A percentile compares a stretch with the other conserved stretches of the same genome.
Conservation (phyloP, 2,329 filamentous ascomycete genomes). For the Diaporthe citri region DNA sequence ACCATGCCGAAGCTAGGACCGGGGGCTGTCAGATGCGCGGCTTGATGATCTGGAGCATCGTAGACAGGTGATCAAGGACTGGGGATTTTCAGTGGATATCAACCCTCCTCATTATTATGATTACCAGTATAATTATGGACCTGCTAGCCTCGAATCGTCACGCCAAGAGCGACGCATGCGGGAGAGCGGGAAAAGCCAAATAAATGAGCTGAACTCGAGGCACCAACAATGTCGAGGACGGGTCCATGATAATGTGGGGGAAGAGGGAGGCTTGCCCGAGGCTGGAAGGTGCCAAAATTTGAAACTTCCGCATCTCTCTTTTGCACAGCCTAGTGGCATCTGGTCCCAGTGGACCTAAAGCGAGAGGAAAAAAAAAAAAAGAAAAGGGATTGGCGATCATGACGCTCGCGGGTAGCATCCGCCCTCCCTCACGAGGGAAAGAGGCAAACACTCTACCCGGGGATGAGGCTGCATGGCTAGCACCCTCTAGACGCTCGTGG, state of each 20-base stretch:
- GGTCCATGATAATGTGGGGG: conserved; percentile 4
- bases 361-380: not conserved
- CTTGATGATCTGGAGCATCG: conserved; percentile 1
- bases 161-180: conserved; percentile 6
- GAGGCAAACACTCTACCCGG: not conserved
- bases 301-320: conserved; percentile 4
- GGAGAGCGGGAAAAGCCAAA: conserved; percentile 16
- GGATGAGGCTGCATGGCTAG: conserved; percentile 15
- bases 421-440: not conserved
- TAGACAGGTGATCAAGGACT: not conserved
- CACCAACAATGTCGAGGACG: not conserved
- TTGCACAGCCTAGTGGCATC: conserved; percentile 22
- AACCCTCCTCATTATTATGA: not conserved
- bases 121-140: not conserved
- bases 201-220: conserved; percentile 30
- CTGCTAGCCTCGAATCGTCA: not conserved
- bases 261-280: conserved; percentile 23
- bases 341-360: not conserved
- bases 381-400: not conserved
- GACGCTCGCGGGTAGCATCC: not conserved
- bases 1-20: not conserved
- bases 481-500: conserved; percentile 4
- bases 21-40: conserved; percentile 6
- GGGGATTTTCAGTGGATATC: not conserved
- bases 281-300: conserved; percentile 15